Evolutionary conservation across 306 rosid genomes (phyloP).

Genomic region (Cicer judaicum): DNA sequence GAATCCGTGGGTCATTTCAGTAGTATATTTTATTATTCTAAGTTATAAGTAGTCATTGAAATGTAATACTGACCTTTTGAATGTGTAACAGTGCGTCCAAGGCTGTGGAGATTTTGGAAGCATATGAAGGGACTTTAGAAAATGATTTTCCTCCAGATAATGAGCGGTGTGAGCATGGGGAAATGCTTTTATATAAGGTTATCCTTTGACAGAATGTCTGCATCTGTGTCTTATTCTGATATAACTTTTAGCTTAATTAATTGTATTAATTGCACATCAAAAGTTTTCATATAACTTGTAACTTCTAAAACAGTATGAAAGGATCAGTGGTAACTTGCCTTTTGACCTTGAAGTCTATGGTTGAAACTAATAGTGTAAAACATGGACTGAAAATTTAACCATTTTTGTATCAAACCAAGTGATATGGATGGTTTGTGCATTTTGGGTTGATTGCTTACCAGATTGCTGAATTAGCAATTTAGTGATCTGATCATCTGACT

Average conservation of each 20-base stretch:
- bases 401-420: conserved; percentile 18
- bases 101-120: conserved; percentile 98
- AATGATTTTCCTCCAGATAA: conserved; percentile 94
- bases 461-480: conserved; percentile 6
- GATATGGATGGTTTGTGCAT: conserved; percentile 17
- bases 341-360: not conserved
- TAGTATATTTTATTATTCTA: not conserved
- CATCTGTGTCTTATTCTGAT: conserved; percentile 42
- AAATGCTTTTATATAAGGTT: conserved; percentile 97
- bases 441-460: conserved; percentile 6
- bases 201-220: conserved; percentile 31
- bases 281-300: not conserved
- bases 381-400: conserved; percentile 6
- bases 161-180: conserved; percentile 99
- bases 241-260: conserved; percentile 4
- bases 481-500: conserved; percentile 19
- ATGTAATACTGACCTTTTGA: conserved; percentile 38
- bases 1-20: conserved; percentile 11
- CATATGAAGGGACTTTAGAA: conserved; percentile 97
- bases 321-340: not conserved
- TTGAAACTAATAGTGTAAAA: conserved; percentile 24
- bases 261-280: not conserved
- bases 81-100: conserved; percentile 66
- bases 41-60: conserved; percentile 23
- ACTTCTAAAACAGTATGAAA: conserved; percentile 11